phyloP scores from a whole-genome alignment of 2,329 filamentous ascomycete genomes.

The Monascus ruber region DNA sequence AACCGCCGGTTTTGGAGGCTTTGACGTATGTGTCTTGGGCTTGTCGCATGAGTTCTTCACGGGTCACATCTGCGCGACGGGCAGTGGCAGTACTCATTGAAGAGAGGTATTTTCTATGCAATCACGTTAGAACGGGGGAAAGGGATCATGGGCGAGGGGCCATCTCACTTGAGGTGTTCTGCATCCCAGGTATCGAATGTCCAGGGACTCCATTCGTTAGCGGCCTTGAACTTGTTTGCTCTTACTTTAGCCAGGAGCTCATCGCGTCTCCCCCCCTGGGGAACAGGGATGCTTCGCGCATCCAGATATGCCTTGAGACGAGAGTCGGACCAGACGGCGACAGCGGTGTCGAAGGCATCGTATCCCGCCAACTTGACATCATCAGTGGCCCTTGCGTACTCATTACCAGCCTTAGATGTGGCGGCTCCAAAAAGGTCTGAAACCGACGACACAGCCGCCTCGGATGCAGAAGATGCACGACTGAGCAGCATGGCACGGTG shows the following conservation, averaged over 20 bases:
- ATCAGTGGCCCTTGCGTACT: constrained; percentile 66
- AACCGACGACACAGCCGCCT: constrained; percentile 19
- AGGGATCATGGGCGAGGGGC: constrained; percentile 19
- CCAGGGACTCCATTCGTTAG: constrained; percentile 59
- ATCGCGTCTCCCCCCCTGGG: constrained; percentile 59
- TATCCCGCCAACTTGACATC: constrained; percentile 50
- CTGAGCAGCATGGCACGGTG: constrained; percentile 54
- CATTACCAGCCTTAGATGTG: constrained; percentile 62
- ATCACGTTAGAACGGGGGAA: constrained; percentile 34
- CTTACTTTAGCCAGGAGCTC: constrained; percentile 66
- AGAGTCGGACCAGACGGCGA: constrained; percentile 59
- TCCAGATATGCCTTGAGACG: constrained; percentile 70
- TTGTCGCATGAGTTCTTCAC: constrained; percentile 59
- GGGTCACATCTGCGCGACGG: constrained; percentile 53
- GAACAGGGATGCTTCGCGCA: constrained; percentile 62
- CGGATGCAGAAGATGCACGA: constrained; percentile 43
- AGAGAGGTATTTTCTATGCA: constrained; percentile 36
- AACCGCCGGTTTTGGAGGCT: constrained; percentile 37
- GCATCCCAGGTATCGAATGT: constrained; percentile 67
- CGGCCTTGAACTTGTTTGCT: constrained; percentile 59
- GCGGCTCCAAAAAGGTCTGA: constrained; percentile 53
- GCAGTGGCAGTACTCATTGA: constrained; percentile 39
- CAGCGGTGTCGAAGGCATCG: constrained; percentile 54
- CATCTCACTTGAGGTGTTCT: constrained; percentile 53
- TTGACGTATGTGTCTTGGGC: constrained; percentile 36